Percentiles rank a stretch among this genome's conserved stretches.
phyloP scores from a whole-genome alignment of 805 yeast species.

The Wickerhamiella spandovensis region DNA sequence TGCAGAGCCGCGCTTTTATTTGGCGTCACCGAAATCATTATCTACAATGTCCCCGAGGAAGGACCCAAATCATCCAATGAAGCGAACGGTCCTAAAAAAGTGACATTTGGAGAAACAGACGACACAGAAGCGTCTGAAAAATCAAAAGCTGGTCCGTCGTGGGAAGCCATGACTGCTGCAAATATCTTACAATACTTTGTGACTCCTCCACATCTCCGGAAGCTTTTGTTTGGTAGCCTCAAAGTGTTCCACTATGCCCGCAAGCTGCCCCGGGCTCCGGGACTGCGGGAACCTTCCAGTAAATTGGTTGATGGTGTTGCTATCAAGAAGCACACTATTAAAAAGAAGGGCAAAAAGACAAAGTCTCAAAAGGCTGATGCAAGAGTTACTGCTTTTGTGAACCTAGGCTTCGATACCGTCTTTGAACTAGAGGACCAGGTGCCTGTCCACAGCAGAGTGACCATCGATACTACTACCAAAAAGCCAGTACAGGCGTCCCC shows the following conservation, averaged over 20 bases:
- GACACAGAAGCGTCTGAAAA: conserved; percentile 13
- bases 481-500: conserved; percentile 59
- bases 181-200: conserved; percentile 64
- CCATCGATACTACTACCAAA: conserved; percentile 51
- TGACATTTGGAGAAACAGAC: conserved; percentile 15
- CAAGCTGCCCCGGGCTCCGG: conserved; percentile 56
- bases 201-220: conserved; percentile 71
- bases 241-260: conserved; percentile 43
- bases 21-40: conserved; percentile 60
- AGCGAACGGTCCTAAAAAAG: conserved; percentile 23
- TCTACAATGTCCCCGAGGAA: conserved; percentile 39
- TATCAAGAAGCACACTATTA: conserved; percentile 44
- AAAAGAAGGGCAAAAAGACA: conserved; percentile 28
- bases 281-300: conserved; percentile 43
- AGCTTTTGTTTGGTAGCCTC: conserved; percentile 41
- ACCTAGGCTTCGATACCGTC: conserved; percentile 51
- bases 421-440: conserved; percentile 47
- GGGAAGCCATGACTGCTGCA: conserved; percentile 28
- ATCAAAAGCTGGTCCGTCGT: conserved; percentile 11
- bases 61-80: conserved; percentile 15
- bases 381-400: conserved; percentile 55
- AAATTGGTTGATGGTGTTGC: conserved; percentile 34
- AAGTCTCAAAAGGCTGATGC: conserved; percentile 40
- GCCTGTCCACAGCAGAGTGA: conserved; percentile 69
- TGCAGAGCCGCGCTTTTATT: conserved; percentile 61